Percentiles rank a stretch among this genome's conserved stretches.
Evolutionary conservation across 495 filamentous ascomycete species (phyloP).

Genomic region (Aspergillus asperescens): DNA sequence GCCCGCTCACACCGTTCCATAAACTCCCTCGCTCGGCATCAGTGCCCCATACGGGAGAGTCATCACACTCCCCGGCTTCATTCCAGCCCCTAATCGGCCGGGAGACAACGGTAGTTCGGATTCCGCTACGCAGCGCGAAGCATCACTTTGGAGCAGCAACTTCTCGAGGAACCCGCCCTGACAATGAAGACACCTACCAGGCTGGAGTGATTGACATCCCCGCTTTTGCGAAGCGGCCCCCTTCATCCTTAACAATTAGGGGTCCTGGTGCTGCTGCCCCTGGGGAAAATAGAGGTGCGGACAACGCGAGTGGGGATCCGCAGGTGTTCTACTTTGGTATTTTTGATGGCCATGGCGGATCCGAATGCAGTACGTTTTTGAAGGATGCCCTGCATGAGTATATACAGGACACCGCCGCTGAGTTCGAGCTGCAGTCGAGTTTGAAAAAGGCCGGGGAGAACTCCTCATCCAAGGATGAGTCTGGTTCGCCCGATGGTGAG

Average conservation of each 20-base stretch:
- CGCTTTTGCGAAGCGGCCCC: conserved; percentile 78
- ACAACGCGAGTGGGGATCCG: conserved; percentile 76
- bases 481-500: conserved; percentile 13
- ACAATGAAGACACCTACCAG: conserved; percentile 94
- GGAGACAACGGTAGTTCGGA: conserved; percentile 95
- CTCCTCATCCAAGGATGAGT: conserved; percentile 2
- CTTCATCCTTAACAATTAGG: conserved; percentile 58
- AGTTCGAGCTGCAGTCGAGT: conserved; percentile 71
- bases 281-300: conserved; percentile 51
- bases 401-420: conserved; percentile 69
- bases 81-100: conserved; percentile 55
- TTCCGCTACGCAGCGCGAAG: conserved; percentile 86
- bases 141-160: conserved; percentile 85
- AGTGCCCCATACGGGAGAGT: conserved; percentile 64
- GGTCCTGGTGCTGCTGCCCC: conserved; percentile 23
- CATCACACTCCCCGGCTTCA: conserved; percentile 50
- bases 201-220: conserved; percentile 90
- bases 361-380: conserved; percentile 81
- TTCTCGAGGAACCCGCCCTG: conserved; percentile 72
- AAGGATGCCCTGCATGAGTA: conserved; percentile 81
- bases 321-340: conserved; percentile 96
- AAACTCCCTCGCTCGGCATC: conserved; percentile 80
- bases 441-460: conserved; percentile 32
- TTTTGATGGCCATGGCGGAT: conserved; percentile 94
- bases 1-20: conserved; percentile 53